Base-by-base conservation (phyloP, 805 yeast genomes). In the Ogataea minuta region DNA sequence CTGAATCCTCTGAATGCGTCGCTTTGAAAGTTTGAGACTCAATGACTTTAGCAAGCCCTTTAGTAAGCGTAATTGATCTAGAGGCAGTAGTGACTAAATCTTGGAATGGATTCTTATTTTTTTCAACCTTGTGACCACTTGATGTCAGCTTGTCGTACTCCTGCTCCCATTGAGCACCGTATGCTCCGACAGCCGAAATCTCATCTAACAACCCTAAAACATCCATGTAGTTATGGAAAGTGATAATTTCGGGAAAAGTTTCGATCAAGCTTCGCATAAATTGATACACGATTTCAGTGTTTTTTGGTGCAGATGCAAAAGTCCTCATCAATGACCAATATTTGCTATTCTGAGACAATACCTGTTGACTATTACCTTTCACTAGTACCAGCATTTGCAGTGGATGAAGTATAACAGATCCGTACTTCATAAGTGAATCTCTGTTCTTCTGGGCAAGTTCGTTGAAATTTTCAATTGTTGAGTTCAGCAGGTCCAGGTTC, bases 131-230 rank as follows among this genome's bases (percentile, higher is more conserved):
- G 43, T 70, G 71, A 0, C 75, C 77, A 25, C 68, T 64, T 17
- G 64, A 63, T 9, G 64, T 55, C 29, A 71, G 53, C 14, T 62
- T 59, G 27, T 74, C 82, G 39, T 67, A 68, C 41, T 78, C 84
- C 46, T 78, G 82, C 57, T 85, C 93, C 75, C 78, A 78, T 54
- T 79, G 84, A 3, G 86, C 79, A 6, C 88, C 91, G 37, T 81
- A 67, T 0, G 93, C 88, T 7, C 95, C 95, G 32, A 82, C 76
- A 1, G 91, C 84, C 0, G 93, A 83, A 12, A 85, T 72, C 48
- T 85, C 95, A 60, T 85, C 95, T 23, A 85, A 59, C 8, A 84
- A 60, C 0, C 91, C 93, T 25, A 85, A 65, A 9, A 84, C 59
- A 48, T 77, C 71, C 75, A 84, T 75, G 50, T 76, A 84, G 49